Evolutionary conservation across 345 rosid genomes (phyloP).

Genomic region (Mercurialis annua): DNA sequence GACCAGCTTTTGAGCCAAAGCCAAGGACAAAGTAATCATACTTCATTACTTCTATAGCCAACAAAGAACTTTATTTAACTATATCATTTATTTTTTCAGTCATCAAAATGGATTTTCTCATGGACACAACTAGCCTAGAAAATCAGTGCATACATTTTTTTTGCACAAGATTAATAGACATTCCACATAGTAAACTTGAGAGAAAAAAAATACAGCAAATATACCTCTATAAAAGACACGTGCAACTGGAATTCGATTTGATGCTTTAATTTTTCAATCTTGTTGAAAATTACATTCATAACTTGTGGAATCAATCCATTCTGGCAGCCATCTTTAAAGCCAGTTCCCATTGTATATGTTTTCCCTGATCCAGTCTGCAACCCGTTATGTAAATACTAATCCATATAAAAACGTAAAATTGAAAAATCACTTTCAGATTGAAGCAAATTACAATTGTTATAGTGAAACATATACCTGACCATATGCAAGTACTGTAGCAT

Average conservation of each 20-base stretch:
- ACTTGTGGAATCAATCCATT: conserved; percentile 79
- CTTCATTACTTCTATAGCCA: not conserved
- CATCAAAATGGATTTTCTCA: not conserved
- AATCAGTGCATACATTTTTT: not conserved
- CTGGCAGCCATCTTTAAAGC: conserved; percentile 66
- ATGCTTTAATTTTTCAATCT: conserved; percentile 66
- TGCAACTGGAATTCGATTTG: conserved; percentile 76
- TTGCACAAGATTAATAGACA: not conserved
- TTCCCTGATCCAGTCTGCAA: conserved; percentile 96
- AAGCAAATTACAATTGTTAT: not conserved
- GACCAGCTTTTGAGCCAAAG: not conserved
- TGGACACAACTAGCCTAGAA: not conserved
- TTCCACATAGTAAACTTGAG: not conserved
- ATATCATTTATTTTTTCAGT: not conserved
- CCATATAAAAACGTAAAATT: not conserved
- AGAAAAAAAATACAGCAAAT: no score
- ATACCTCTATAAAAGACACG: conserved; percentile 92
- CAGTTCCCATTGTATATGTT: conserved; percentile 97
- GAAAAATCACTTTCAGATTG: not conserved
- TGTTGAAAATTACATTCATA: conserved; percentile 70
- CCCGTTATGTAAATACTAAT: conserved; percentile 3
- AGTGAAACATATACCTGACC: conserved; percentile 59
- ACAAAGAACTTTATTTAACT: not conserved
- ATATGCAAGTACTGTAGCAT: conserved; percentile 98
- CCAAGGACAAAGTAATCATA: not conserved